Evolutionary conservation across 352 stramenopile species (phyloP).

Genomic region (Phytophthora capsici): DNA sequence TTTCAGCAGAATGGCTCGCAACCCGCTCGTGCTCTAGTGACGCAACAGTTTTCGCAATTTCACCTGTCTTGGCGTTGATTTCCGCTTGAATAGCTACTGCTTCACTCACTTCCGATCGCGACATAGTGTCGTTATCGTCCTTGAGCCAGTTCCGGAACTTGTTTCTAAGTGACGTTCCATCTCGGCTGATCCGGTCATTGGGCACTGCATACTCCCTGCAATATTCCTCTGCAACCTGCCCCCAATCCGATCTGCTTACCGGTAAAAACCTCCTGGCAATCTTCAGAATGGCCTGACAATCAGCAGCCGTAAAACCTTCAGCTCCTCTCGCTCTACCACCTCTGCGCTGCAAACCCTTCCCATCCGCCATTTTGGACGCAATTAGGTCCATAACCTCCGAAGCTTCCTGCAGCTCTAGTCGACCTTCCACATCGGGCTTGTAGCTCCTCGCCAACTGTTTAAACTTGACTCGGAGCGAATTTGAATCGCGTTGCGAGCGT

Average conservation of each 20-base stretch:
- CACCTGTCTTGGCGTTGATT: constrained; percentile 27
- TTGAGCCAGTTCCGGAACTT: constrained; percentile 42
- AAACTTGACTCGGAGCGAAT: constrained; percentile 39
- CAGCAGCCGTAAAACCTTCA: constrained; percentile 34
- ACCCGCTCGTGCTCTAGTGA: background rate
- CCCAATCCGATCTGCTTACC: constrained; percentile 26
- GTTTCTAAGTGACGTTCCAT: constrained; percentile 38
- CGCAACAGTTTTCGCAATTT: constrained; percentile 4
- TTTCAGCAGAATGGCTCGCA: background rate
- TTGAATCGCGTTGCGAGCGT: constrained; percentile 30
- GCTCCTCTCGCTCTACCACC: constrained; percentile 33
- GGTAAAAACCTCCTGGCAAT: constrained; percentile 26
- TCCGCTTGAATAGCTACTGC: constrained; percentile 23
- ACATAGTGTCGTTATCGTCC: constrained; percentile 7
- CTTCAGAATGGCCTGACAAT: constrained; percentile 27
- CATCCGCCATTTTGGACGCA: constrained; percentile 27
- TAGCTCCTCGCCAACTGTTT: constrained; percentile 35
- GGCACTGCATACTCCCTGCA: constrained; percentile 28
- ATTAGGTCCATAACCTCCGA: constrained; percentile 21
- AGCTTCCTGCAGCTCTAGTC: constrained; percentile 26
- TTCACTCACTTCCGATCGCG: constrained; percentile 22
- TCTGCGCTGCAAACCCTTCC: constrained; percentile 27
- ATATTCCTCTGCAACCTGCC: constrained; percentile 36
- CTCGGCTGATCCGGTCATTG: constrained; percentile 23
- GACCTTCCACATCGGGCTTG: background rate